Base-by-base conservation (phyloP, 352 stramenopile species). In the Elongisporangium senticosum region DNA sequence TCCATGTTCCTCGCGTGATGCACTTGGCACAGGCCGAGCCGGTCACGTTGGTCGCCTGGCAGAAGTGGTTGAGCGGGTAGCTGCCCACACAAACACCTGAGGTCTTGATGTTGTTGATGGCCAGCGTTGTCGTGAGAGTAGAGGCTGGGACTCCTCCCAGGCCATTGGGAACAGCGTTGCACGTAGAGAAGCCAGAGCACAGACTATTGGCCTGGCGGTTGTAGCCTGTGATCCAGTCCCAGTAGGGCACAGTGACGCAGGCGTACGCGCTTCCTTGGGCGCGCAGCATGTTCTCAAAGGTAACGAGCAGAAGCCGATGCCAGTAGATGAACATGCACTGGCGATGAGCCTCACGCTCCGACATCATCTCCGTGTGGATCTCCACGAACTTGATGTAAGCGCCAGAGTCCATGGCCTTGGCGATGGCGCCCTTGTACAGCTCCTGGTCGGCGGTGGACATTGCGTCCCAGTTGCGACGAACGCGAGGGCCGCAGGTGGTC, bases 321-420 rank as follows among this genome's bases (percentile, higher is more conserved):
- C 85, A 95, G 67, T 87, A 90, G 52, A 89, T 72, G 67, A 92
- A 93, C 75, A 91, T 89, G 54, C 81, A 90, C 66, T 80, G 69
- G 19, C 68, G 58, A 49, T 88, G 74, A 7, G 75, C 78, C 26
- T 84, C 61, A 48, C 59, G 67, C 43, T 82, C 68, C 6, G 75
- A 84, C 52, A 69, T 63, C 68, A 78, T 78, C 53, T 88, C 78
- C 3, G 71, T 83, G 68, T 88, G 78, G 52, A 88, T 83, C 56
- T 79, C 71, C 26, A 86, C 51, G 58, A 86, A 86, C 59, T 84
- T 79, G 51, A 74, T 73, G 62, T 83, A 86, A 4, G 64, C 67
- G 6, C 78, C 78, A 0, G 65, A 80, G 51, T 83, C 74, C 75
- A 88, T 88, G 7, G 75, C 60, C 13, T 68, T 56, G 11, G 71